Percentiles rank a stretch among this genome's conserved stretches.
Evolutionary conservation across 768 basidiomycete species (phyloP).

Genomic region (Tylopilus felleus): DNA sequence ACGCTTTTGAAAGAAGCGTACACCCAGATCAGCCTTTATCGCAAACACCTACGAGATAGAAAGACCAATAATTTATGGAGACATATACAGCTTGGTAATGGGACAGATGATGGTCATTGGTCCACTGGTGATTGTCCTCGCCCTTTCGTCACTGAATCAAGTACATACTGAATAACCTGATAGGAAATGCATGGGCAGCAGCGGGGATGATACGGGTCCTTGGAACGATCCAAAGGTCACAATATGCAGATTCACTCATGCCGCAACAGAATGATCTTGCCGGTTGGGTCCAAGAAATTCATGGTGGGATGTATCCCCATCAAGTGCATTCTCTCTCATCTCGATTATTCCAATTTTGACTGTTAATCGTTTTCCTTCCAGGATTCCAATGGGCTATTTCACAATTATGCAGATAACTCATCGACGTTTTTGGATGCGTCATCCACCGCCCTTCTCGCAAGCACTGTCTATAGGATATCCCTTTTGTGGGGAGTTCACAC

Average conservation of each 20-base stretch:
- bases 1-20: conserved; percentile 62
- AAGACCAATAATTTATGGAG: conserved; percentile 61
- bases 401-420: conserved; percentile 66
- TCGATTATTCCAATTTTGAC: neutral
- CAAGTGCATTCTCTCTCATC: conserved; percentile 41
- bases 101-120: conserved; percentile 71
- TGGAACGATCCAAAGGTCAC: conserved; percentile 65
- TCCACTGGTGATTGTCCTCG: conserved; percentile 53
- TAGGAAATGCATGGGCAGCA: conserved; percentile 88
- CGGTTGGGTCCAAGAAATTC: conserved; percentile 70
- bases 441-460: conserved; percentile 70
- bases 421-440: conserved; percentile 69
- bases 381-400: conserved; percentile 37
- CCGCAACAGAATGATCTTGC: conserved; percentile 55
- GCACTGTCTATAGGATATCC: conserved; percentile 72
- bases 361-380: neutral
- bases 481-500: conserved; percentile 47
- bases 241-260: conserved; percentile 46
- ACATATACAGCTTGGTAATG: conserved; percentile 64
- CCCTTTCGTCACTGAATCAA: neutral
- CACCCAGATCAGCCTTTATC: conserved; percentile 69
- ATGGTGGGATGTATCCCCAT: conserved; percentile 61
- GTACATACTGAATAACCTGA: neutral
- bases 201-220: conserved; percentile 84
- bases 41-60: conserved; percentile 56